Evolutionary conservation across 257 asterid genomes (phyloP), one percentile per base, ranked within the genome.

Genomic region (Lantana camara): DNA sequence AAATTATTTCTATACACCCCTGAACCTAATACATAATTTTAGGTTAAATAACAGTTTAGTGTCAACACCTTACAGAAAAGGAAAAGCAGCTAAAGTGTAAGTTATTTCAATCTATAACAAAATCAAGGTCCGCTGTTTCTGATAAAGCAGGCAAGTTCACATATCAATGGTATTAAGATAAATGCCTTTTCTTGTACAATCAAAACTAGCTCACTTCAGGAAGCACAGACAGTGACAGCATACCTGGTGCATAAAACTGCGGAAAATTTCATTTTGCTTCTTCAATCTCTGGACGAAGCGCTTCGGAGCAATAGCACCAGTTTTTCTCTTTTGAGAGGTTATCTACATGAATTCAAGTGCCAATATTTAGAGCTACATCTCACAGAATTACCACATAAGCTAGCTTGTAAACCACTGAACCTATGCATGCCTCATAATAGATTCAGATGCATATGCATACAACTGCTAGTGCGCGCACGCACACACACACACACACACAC

Each of bases 181-280:
- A 38, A 41, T 14, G 47, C 27, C 27, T 29, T 50, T 22, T 17
- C n/a, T 50, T 9, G 27, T 5, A 46, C 8, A 35, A 35, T 4
- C 7, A 35, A 35, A 35, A 35, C 40, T 9, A 35, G 11, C 40
- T 10, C 40, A 37, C 22, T 15, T 75, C 0, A 53, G 55, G 48
- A 55, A 12, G 23, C 40, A 35, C 11, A 45, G 30, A 30, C 10
- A 30, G 22, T 15, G 63, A 57, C 55, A 58, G 49, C 78, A 77
- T 73, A 91, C 98, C 96, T 91, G 98, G 74, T 91, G 98, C 98
- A 91, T 91, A 62, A 80, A 88, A 73, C 98, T 84, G 70, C 98
- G 98, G 45, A 91, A 91, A 62, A 88, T 81, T 65, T 91, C 98
- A 73, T 88, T 83, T 77, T 88, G 95, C 86, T 84, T 91, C 80